Conservation (phyloP, 2,329 filamentous ascomycete genomes). For the Ciborinia camelliae region DNA sequence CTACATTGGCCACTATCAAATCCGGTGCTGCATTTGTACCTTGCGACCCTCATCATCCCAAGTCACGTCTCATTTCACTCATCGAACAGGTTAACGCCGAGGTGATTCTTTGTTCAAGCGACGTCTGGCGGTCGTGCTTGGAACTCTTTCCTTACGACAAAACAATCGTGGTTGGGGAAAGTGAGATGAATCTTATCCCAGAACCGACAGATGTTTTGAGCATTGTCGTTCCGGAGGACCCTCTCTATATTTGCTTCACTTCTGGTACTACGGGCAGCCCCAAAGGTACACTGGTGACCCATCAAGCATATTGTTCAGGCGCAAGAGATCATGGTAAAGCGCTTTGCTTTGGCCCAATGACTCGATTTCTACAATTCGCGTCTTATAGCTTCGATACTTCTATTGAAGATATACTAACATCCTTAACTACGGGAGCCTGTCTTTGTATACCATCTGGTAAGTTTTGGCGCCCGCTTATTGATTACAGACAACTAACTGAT, state of each 20-base stretch:
- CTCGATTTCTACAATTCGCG: conserved; percentile 27
- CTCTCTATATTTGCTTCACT: conserved; percentile 45
- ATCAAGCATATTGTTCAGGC: conserved; percentile 14
- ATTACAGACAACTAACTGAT: not conserved
- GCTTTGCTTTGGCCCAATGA: conserved; percentile 29
- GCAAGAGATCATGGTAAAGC: conserved; percentile 31
- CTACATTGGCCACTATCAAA: conserved; percentile 36
- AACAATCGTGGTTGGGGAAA: conserved; percentile 3
- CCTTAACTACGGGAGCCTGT: conserved; percentile 25
- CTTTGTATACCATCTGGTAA: conserved; percentile 27
- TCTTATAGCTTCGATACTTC: conserved; percentile 28
- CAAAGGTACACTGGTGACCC: conserved; percentile 36
- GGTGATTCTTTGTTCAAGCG: conserved; percentile 20
- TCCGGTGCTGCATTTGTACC: conserved; percentile 36
- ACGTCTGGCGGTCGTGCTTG: not conserved
- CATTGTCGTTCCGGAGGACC: conserved; percentile 8
- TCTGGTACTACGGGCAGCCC: conserved; percentile 45
- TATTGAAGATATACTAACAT: conserved; percentile 26
- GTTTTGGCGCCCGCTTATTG: not conserved
- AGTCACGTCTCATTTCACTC: conserved; percentile 27
- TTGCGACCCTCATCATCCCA: conserved; percentile 35
- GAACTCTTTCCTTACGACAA: not conserved
- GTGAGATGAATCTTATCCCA: not conserved
- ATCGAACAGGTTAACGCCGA: conserved; percentile 14
- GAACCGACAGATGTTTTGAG: not conserved